Evolutionary conservation across 139 green algal species (phyloP).

Genomic region (Astrephomene gubernaculifera): DNA sequence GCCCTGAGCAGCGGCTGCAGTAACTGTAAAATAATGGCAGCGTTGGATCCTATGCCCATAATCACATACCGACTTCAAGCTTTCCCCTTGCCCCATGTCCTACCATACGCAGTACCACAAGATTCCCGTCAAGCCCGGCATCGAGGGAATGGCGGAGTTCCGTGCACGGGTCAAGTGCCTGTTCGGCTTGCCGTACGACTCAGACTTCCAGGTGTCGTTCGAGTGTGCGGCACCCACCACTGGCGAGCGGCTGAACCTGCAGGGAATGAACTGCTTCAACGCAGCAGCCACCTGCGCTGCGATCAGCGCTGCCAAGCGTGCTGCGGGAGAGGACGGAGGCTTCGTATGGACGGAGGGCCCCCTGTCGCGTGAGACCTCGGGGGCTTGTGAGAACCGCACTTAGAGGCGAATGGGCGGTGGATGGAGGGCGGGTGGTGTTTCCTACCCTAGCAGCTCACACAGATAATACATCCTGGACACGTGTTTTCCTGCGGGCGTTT

Average conservation of each 20-base stretch:
- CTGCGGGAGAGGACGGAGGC: slow-evolving; percentile 12
- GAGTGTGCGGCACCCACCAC: slow-evolving; percentile 4
- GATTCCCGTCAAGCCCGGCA: slow-evolving; percentile 32
- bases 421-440: neutral
- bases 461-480: too few species aligned
- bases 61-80: neutral
- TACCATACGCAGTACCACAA: slow-evolving; percentile 6
- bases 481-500: too few species aligned
- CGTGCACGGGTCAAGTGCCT: slow-evolving; percentile 32
- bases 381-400: too few species aligned
- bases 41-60: neutral
- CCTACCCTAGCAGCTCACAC: too few species aligned
- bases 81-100: neutral
- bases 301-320: slow-evolving; percentile 24
- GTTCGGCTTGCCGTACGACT: slow-evolving; percentile 11
- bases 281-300: slow-evolving; percentile 1
- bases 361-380: neutral
- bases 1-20: neutral
- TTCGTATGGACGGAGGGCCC: neutral
- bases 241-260: slow-evolving; percentile 3
- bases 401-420: neutral
- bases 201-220: slow-evolving; percentile 31
- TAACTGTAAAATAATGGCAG: neutral
- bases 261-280: slow-evolving; percentile 13
- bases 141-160: slow-evolving; percentile 42